Percentiles rank a stretch among this genome's conserved stretches.
Evolutionary conservation across 768 basidiomycete species (phyloP).

Genomic region (Hericium erinaceus): DNA sequence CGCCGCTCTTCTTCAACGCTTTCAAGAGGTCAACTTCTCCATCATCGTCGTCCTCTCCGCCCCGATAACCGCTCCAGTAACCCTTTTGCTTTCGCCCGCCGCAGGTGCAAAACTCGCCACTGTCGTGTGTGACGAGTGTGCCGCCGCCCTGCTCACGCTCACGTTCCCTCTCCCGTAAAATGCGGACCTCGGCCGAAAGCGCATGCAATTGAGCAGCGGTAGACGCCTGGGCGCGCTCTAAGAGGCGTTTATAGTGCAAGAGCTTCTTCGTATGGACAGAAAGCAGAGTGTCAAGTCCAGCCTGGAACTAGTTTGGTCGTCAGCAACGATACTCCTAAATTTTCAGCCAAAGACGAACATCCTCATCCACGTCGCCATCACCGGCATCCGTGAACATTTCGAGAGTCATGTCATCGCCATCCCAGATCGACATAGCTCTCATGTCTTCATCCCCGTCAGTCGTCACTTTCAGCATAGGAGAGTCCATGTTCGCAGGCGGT

Average conservation of each 20-base stretch:
- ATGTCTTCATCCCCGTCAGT: conserved; percentile 13
- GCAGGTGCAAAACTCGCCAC: conserved; percentile 35
- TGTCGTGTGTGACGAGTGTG: conserved; percentile 10
- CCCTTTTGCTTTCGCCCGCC: conserved; percentile 51
- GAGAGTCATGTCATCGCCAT: conserved; percentile 51
- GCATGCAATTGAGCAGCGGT: conserved; percentile 80
- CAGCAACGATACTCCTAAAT: not conserved
- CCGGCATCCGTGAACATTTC: conserved; percentile 56
- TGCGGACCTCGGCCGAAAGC: conserved; percentile 68
- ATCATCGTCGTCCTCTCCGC: conserved; percentile 33
- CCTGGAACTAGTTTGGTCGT: conserved; percentile 29
- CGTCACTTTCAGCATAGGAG: conserved; percentile 21
- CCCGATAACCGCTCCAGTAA: conserved; percentile 67
- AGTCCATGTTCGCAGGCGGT: conserved; percentile 16
- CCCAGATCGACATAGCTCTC: conserved; percentile 31
- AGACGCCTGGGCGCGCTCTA: conserved; percentile 73
- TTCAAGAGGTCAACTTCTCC: conserved; percentile 40
- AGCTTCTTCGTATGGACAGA: conserved; percentile 45
- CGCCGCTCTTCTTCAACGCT: conserved; percentile 37
- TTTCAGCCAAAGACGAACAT: conserved; percentile 28
- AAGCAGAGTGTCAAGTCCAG: conserved; percentile 31
- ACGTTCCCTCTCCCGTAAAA: conserved; percentile 42
- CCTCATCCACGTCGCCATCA: conserved; percentile 65
- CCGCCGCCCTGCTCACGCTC: conserved; percentile 19
- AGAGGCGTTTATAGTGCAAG: conserved; percentile 65